These are phyloP conservation scores for Geranium incanum DNA, from an alignment of 441 rosid species.

Conservation along the genomic window DNA sequence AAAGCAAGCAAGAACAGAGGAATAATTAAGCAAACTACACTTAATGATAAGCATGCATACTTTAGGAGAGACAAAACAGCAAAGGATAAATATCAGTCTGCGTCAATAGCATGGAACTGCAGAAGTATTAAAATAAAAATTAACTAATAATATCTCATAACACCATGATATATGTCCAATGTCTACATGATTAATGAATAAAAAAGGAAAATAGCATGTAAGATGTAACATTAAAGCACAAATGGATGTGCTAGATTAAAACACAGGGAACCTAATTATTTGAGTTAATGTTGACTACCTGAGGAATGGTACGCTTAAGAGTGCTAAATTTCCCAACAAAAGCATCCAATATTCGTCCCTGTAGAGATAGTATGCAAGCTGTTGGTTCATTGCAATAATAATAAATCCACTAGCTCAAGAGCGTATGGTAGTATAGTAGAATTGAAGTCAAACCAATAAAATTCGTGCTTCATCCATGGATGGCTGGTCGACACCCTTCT, in stretches of 20 bases:
- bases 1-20: background rate
- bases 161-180: background rate
- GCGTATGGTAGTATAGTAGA: slow-evolving; percentile 13
- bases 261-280: background rate
- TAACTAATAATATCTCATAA: background rate
- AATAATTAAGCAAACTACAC: background rate
- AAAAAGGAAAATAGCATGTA: slow-evolving; percentile 10
- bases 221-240: background rate
- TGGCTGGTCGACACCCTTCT: slow-evolving; percentile 86
- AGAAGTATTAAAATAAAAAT: background rate
- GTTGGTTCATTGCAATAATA: slow-evolving; percentile 10
- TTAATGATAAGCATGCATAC: background rate
- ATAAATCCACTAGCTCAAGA: slow-evolving; percentile 14
- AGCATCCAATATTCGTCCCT: slow-evolving; percentile 98
- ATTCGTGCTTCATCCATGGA: slow-evolving; percentile 94
- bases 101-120: background rate
- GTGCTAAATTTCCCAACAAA: slow-evolving; percentile 95
- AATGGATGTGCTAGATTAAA: background rate
- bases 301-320: slow-evolving; percentile 93
- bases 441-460: slow-evolving; percentile 51
- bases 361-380: slow-evolving; percentile 17
- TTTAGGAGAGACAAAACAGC: background rate
- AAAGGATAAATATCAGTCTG: background rate
- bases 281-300: slow-evolving; percentile 42
- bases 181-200: background rate